A percentile compares a stretch with the other conserved stretches of the same genome.
phyloP scores from a whole-genome alignment of 148 eudicot genomes.

The Rheum nobile region DNA sequence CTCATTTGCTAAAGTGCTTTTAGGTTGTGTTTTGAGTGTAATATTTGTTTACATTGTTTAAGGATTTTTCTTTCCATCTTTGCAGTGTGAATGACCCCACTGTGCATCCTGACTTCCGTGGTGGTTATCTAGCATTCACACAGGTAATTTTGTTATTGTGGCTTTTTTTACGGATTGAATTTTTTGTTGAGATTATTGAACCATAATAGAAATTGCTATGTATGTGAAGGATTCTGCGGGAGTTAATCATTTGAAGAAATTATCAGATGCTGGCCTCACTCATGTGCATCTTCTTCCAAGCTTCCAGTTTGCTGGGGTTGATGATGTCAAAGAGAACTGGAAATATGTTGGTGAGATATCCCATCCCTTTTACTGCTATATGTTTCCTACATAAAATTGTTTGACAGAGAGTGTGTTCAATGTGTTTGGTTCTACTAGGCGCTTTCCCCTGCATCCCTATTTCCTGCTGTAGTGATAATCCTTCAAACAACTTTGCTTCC shows the following conservation, averaged over 20 bases:
- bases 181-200: background rate
- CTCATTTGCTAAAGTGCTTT: background rate
- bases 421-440: no score
- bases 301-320: conserved; percentile 87
- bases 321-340: conserved; percentile 83
- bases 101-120: conserved; percentile 53
- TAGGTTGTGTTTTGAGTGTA: background rate
- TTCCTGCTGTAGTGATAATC: no score
- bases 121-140: conserved; percentile 88
- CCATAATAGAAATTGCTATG: background rate
- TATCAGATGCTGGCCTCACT: conserved; percentile 84
- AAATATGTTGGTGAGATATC: conserved; percentile 48
- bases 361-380: background rate
- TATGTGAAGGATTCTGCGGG: conserved; percentile 75
- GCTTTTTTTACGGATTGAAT: background rate
- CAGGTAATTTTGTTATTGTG: conserved; percentile 34
- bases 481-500: background rate
- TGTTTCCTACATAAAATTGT: background rate
- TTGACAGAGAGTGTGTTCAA: background rate
- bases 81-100: conserved; percentile 66
- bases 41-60: background rate
- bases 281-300: conserved; percentile 92
- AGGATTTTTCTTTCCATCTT: conserved; percentile 7
- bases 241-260: conserved; percentile 62
- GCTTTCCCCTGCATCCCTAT: no score